phyloP scores from a whole-genome alignment of 2,329 filamentous ascomycete species.

The Fusarium globosum region DNA sequence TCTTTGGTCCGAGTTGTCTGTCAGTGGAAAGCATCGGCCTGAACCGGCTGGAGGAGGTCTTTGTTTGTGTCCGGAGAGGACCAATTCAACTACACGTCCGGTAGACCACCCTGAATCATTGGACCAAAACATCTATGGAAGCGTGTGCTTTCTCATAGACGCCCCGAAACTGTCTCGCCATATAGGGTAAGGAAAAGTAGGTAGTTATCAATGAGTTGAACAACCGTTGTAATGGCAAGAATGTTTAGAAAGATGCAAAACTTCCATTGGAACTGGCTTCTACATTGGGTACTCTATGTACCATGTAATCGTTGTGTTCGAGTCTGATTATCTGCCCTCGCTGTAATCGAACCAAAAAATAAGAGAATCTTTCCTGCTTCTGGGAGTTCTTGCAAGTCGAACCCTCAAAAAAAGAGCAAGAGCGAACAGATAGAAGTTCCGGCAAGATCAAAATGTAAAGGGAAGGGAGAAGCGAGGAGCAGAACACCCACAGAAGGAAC shows the following conservation, averaged over 20 bases:
- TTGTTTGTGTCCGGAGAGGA: not conserved
- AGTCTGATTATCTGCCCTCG: not conserved
- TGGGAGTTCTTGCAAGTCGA: not conserved
- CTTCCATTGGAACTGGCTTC: not conserved
- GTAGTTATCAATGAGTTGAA: not conserved
- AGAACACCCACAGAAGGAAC: not conserved
- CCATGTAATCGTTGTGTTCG: no score
- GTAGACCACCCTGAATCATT: not conserved
- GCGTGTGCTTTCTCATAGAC: not conserved
- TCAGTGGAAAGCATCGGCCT: constrained; percentile 13
- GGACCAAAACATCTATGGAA: not conserved
- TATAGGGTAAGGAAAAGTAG: not conserved
- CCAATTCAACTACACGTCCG: not conserved
- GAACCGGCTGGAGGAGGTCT: constrained; percentile 6
- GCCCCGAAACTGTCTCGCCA: not conserved
- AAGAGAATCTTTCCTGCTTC: not conserved
- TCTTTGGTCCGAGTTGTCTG: constrained; percentile 1
- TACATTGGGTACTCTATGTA: not conserved
- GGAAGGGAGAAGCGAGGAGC: not conserved
- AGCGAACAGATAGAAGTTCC: not conserved
- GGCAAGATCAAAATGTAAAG: not conserved
- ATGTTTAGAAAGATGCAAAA: not conserved
- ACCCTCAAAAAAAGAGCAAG: not conserved
- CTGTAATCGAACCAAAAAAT: not conserved
- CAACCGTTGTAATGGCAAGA: not conserved